Evolutionary conservation across 1,284 basidiomycete species (phyloP).

Genomic region (Athelia psychrophila): DNA sequence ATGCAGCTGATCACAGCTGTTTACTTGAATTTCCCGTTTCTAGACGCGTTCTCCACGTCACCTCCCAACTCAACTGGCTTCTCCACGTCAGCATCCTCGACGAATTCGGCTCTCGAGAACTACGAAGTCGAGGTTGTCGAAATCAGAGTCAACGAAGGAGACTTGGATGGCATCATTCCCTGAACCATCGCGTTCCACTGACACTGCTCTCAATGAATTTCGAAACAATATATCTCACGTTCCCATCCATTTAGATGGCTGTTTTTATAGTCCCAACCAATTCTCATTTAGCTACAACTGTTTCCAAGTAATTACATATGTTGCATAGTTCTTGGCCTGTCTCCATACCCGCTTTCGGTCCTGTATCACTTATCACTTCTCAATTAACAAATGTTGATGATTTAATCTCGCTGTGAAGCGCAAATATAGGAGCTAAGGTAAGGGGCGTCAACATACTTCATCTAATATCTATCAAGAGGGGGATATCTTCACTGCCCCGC

Average conservation of each 20-base stretch:
- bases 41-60: slow-evolving; percentile 79
- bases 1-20: slow-evolving; percentile 8
- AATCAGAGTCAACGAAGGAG: slow-evolving; percentile 75
- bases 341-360: too few relatives aligned
- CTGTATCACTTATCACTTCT: too few relatives aligned
- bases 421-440: too few relatives aligned
- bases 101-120: slow-evolving; percentile 57
- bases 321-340: too few relatives aligned
- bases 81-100: slow-evolving; percentile 66
- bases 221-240: too few relatives aligned
- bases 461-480: slow-evolving; percentile 28
- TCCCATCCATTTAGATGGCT: too few relatives aligned
- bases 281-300: too few relatives aligned
- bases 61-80: slow-evolving; percentile 66
- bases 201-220: slow-evolving; percentile 1
- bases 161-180: slow-evolving; percentile 72
- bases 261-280: too few relatives aligned
- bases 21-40: slow-evolving; percentile 2
- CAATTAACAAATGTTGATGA: too few relatives aligned
- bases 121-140: slow-evolving; percentile 81
- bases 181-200: slow-evolving; percentile 26
- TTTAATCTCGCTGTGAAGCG: too few relatives aligned
- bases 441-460: too few relatives aligned
- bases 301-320: too few relatives aligned
- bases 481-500: slow-evolving; percentile 46